Conservation (phyloP, 2,329 filamentous ascomycete species). For the Lachnellula suecica region DNA sequence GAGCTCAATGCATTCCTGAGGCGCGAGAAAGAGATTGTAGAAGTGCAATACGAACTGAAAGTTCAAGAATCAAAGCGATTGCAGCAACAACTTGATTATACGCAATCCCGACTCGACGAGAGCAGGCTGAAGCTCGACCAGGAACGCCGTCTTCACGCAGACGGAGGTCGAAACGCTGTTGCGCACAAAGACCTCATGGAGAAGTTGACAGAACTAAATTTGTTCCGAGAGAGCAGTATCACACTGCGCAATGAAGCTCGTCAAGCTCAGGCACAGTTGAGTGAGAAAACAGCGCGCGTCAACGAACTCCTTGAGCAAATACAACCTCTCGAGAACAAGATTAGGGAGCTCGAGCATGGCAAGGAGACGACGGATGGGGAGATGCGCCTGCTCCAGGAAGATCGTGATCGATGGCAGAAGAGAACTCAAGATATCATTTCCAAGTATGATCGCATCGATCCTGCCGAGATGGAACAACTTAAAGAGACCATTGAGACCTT, state of each 20-base stretch:
- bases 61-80: constrained; percentile 84
- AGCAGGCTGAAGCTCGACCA: constrained; percentile 85
- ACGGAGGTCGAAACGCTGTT: constrained; percentile 70
- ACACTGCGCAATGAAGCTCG: constrained; percentile 85
- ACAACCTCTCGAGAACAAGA: constrained; percentile 76
- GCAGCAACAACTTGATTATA: constrained; percentile 86
- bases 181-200: constrained; percentile 90
- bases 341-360: constrained; percentile 80
- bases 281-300: constrained; percentile 72
- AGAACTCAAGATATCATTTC: constrained; percentile 92
- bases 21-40: constrained; percentile 95
- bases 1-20: constrained; percentile 90
- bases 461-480: constrained; percentile 85
- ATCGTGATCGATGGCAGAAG: constrained; percentile 94
- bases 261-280: constrained; percentile 72
- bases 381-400: constrained; percentile 83
- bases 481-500: constrained; percentile 72
- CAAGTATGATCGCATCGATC: constrained; percentile 94
- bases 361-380: constrained; percentile 69
- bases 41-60: constrained; percentile 92
- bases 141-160: constrained; percentile 74
- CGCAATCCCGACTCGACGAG: constrained; percentile 85
- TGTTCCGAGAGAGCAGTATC: constrained; percentile 92
- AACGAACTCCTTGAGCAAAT: constrained; percentile 73
- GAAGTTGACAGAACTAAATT: constrained; percentile 91